These are phyloP conservation scores for Turritis glabra DNA, from an alignment of 345 rosid genomes.

Conservation along the genomic window DNA sequence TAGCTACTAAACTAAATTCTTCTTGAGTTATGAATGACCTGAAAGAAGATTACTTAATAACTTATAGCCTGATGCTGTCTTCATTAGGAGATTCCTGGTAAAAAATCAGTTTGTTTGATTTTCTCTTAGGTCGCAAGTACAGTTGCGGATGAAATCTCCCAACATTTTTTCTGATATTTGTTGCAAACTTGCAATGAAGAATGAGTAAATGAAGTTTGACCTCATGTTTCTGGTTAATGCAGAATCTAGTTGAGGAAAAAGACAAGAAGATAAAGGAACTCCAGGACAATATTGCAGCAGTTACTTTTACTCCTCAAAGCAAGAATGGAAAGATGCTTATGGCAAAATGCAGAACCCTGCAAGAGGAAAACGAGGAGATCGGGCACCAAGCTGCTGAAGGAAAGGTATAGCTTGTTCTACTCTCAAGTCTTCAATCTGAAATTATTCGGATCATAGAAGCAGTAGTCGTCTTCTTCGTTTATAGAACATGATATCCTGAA, in stretches of 20 bases:
- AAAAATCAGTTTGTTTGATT: background rate
- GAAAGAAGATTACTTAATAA: background rate
- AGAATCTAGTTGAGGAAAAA: conserved; percentile 95
- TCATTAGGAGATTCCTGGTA: background rate
- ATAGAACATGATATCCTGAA: background rate
- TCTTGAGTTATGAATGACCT: conserved; percentile 4
- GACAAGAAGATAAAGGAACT: conserved; percentile 95
- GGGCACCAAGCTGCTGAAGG: conserved; percentile 97
- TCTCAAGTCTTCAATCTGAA: conserved; percentile 6
- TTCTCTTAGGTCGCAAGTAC: background rate
- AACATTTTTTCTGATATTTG: background rate
- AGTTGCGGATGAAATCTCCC: background rate
- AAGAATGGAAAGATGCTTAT: conserved; percentile 94
- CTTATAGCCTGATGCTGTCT: background rate
- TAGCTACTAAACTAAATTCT: background rate
- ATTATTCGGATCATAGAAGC: background rate
- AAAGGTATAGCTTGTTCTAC: conserved; percentile 54
- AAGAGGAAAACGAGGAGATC: conserved; percentile 98
- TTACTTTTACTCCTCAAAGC: conserved; percentile 86
- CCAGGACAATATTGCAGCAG: conserved; percentile 86
- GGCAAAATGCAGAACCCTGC: conserved; percentile 90
- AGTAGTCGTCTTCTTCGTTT: background rate
- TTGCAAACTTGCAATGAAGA: background rate
- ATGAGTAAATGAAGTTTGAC: conserved; percentile 4
- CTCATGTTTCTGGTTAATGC: background rate